Conservation (phyloP, 352 stramenopile species). For the Saprolegnia diclina region DNA sequence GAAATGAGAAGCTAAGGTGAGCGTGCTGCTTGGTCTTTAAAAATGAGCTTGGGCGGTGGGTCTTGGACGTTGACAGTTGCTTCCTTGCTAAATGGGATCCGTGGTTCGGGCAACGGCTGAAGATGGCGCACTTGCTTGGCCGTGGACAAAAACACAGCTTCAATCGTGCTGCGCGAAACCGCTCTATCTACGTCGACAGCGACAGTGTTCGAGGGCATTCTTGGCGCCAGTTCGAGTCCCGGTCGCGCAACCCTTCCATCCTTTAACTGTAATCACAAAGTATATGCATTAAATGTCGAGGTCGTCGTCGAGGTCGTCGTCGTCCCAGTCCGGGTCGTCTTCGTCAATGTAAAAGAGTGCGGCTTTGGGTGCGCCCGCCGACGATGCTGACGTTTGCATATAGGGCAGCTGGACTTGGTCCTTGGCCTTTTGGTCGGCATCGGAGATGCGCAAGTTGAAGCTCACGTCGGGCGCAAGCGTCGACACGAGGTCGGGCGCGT, state of each 20-base stretch:
- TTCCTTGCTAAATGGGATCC: too few relatives aligned
- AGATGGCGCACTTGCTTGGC: too few relatives aligned
- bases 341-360: constrained; percentile 73
- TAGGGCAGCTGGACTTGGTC: constrained; percentile 63
- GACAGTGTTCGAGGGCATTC: too few relatives aligned
- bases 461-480: constrained; percentile 37
- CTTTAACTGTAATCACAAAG: not conserved
- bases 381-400: constrained; percentile 34
- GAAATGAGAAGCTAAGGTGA: too few relatives aligned
- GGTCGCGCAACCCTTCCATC: not conserved
- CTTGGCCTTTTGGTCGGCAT: constrained; percentile 50
- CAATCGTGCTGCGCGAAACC: too few relatives aligned
- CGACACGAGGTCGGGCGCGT: too few relatives aligned
- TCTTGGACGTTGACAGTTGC: too few relatives aligned
- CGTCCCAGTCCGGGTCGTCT: constrained; percentile 70
- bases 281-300: constrained; percentile 37
- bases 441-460: constrained; percentile 67
- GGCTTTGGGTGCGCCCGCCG: constrained; percentile 30
- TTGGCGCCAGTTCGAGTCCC: not conserved
- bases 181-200: too few relatives aligned
- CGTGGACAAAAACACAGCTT: too few relatives aligned
- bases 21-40: too few relatives aligned
- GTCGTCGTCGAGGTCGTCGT: constrained; percentile 54
- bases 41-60: too few relatives aligned
- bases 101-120: too few relatives aligned